Evolutionary conservation across 768 basidiomycete genomes (phyloP).

Genomic region (Holtermannia corniformis): DNA sequence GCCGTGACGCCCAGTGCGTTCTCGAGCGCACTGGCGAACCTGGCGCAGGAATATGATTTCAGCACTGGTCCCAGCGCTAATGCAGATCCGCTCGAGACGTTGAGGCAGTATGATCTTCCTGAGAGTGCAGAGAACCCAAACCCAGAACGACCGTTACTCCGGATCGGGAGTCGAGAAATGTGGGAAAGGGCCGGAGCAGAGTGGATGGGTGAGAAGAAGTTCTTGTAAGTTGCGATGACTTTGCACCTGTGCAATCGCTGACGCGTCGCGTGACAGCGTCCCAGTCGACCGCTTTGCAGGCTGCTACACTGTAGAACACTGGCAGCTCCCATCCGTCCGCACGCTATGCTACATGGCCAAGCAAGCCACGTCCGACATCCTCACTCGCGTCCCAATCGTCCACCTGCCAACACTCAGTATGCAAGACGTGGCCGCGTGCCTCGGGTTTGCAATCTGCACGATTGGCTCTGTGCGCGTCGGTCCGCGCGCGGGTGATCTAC

Average conservation of each 20-base stretch:
- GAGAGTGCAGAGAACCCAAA: conserved; percentile 3
- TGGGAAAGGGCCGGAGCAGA: conserved; percentile 17
- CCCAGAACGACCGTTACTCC: conserved; percentile 24
- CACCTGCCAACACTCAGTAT: conserved; percentile 43
- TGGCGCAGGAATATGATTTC: too few species aligned
- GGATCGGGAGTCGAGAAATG: conserved; percentile 17
- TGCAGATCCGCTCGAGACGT: too few species aligned
- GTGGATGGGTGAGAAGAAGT: conserved; percentile 24
- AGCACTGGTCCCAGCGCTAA: too few species aligned
- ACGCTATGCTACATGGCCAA: conserved; percentile 40
- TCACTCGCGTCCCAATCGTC: conserved; percentile 42
- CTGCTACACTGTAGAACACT: conserved; percentile 41
- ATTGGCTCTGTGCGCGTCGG: conserved; percentile 30
- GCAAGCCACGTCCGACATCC: conserved; percentile 38
- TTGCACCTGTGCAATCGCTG: neutral
- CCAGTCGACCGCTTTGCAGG: conserved; percentile 37
- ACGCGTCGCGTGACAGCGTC: conserved; percentile 9
- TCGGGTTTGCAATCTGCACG: conserved; percentile 43
- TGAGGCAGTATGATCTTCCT: conserved; percentile 23
- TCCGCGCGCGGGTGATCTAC: neutral
- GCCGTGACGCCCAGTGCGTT: too few species aligned
- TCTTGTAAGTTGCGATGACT: conserved; percentile 27
- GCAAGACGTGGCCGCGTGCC: conserved; percentile 34
- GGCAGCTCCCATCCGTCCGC: conserved; percentile 37
- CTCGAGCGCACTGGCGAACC: too few species aligned